These are phyloP conservation scores for Phylloporus arenicola DNA, from an alignment of 768 basidiomycete species.

Conservation along the genomic window DNA sequence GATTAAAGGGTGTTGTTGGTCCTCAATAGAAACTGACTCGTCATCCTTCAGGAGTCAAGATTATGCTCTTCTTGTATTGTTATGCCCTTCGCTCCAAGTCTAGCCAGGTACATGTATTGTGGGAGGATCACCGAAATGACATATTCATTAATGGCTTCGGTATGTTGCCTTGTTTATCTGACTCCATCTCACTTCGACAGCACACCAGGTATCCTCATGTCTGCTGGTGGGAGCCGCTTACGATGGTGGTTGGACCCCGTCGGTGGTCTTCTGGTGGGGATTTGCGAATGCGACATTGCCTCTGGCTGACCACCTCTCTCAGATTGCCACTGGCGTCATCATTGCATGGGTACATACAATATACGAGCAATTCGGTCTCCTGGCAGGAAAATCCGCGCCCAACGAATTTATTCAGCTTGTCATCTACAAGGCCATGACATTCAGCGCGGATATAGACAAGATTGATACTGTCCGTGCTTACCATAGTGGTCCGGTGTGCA, in stretches of 20 bases:
- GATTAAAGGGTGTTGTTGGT: neutral
- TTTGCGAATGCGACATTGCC: neutral
- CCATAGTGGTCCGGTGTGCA: slow-evolving; percentile 72
- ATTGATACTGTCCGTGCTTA: slow-evolving; percentile 93
- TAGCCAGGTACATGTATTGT: slow-evolving; percentile 90
- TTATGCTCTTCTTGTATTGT: slow-evolving; percentile 84
- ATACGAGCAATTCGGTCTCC: slow-evolving; percentile 73
- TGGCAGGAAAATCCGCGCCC: slow-evolving; percentile 91
- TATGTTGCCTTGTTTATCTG: slow-evolving; percentile 25
- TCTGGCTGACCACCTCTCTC: neutral
- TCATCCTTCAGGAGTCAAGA: slow-evolving; percentile 60
- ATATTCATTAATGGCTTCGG: slow-evolving; percentile 79
- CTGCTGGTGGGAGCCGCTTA: slow-evolving; percentile 72
- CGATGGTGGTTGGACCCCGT: slow-evolving; percentile 81
- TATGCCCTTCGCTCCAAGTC: slow-evolving; percentile 70
- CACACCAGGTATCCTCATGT: slow-evolving; percentile 71
- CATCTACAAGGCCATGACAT: slow-evolving; percentile 87
- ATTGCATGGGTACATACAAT: slow-evolving; percentile 72
- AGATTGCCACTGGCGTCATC: slow-evolving; percentile 82
- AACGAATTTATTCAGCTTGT: slow-evolving; percentile 87
- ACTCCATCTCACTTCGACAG: neutral
- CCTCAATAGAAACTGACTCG: neutral
- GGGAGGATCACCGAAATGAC: slow-evolving; percentile 96
- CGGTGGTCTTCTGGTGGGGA: slow-evolving; percentile 66
- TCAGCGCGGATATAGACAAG: slow-evolving; percentile 78